Conservation (phyloP, 805 yeast genomes). For the Ogataea ramenticola region DNA sequence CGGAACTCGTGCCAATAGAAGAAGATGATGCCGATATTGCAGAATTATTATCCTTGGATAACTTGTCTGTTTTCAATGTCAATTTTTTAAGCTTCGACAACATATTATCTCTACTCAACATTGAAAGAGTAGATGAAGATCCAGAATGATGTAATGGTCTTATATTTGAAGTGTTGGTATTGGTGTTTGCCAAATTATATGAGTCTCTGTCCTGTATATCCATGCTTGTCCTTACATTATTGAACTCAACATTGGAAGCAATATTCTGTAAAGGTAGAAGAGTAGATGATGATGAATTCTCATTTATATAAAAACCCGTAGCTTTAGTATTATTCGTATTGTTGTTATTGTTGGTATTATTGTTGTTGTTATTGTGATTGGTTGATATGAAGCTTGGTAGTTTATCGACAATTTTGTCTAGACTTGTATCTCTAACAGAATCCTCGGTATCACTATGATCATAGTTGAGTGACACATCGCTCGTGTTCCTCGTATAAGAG, state of each 20-base stretch:
- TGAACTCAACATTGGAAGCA: slow-evolving; percentile 26
- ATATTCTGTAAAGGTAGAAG: slow-evolving; percentile 16
- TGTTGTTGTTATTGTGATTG: neutral
- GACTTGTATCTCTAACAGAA: neutral
- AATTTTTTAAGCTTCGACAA: slow-evolving; percentile 14
- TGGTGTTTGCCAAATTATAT: neutral
- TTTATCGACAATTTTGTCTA: neutral
- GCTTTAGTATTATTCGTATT: neutral
- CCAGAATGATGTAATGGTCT: slow-evolving; percentile 10
- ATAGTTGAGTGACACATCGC: neutral
- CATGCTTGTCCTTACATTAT: slow-evolving; percentile 19
- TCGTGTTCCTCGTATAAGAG: neutral
- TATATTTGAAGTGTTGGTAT: neutral
- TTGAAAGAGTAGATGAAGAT: slow-evolving; percentile 16
- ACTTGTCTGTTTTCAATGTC: slow-evolving; percentile 16
- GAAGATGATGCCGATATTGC: neutral
- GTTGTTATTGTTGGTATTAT: neutral
- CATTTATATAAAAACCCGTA: slow-evolving; percentile 4
- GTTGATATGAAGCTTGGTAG: neutral
- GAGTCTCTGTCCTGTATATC: slow-evolving; percentile 3
- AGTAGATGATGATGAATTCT: slow-evolving; percentile 11
- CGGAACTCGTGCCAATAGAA: neutral
- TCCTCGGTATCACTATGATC: neutral
- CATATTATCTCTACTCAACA: slow-evolving; percentile 15
- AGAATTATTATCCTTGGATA: slow-evolving; percentile 6